These are phyloP conservation scores for Kodamaea laetipori DNA, from an alignment of 805 yeast species.

Conservation along the genomic window DNA sequence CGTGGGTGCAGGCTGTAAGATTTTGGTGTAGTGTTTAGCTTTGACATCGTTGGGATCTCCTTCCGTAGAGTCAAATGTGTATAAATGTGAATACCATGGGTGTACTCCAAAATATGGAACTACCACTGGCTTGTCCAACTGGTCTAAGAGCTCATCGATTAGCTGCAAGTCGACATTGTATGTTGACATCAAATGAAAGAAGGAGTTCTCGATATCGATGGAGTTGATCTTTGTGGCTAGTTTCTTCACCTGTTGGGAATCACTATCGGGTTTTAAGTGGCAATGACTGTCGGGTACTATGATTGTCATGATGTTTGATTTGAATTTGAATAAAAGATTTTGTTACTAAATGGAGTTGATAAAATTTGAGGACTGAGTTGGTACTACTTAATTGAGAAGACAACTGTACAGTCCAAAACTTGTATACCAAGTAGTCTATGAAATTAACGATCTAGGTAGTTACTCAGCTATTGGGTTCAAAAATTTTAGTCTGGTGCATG, in stretches of 20 bases:
- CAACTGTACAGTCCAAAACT: no score
- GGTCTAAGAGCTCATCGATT: conserved; percentile 23
- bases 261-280: conserved; percentile 29
- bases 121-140: conserved; percentile 18
- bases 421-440: no score
- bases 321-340: not conserved
- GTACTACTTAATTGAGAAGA: no score
- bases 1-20: conserved; percentile 47
- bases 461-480: no score
- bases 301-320: not conserved
- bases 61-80: conserved; percentile 29
- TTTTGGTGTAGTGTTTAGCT: conserved; percentile 54
- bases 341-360: no score
- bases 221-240: conserved; percentile 16
- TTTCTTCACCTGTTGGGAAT: conserved; percentile 10
- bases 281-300: conserved; percentile 36
- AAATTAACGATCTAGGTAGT: no score
- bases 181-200: conserved; percentile 43
- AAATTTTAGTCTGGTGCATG: no score
- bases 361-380: not conserved
- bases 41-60: conserved; percentile 31
- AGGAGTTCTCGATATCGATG: conserved; percentile 8
- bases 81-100: conserved; percentile 87
- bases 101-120: conserved; percentile 73
- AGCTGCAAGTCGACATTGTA: conserved; percentile 35